Conservation (phyloP, 2,329 filamentous ascomycete genomes). For the Hymenoscyphus fraxineus region DNA sequence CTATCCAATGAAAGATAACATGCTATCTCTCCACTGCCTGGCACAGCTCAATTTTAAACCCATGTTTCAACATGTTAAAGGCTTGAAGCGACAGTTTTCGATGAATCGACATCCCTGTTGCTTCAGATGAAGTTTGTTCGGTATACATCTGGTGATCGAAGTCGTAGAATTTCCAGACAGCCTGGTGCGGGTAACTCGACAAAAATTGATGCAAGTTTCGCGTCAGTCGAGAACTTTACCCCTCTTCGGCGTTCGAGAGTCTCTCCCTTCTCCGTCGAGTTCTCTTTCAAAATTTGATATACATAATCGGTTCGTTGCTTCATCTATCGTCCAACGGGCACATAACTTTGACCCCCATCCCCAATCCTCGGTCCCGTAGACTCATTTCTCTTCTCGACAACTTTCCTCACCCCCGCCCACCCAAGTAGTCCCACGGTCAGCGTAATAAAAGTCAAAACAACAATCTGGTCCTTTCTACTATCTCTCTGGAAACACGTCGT, state of each 20-base stretch:
- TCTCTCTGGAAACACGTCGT: conserved; percentile 65
- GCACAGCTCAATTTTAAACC: too few species aligned
- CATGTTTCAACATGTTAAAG: too few species aligned
- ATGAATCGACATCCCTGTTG: too few species aligned
- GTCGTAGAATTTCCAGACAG: too few species aligned
- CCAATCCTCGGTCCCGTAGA: conserved; percentile 16
- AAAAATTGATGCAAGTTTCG: too few species aligned
- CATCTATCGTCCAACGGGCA: conserved; percentile 22
- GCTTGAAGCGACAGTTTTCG: too few species aligned
- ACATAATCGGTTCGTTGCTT: background rate
- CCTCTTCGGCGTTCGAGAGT: background rate
- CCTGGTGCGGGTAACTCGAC: too few species aligned
- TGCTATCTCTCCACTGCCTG: too few species aligned
- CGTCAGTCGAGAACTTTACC: background rate
- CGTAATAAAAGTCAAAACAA: conserved; percentile 61
- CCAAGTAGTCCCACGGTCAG: conserved; percentile 55
- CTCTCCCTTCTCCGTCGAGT: background rate
- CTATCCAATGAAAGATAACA: too few species aligned
- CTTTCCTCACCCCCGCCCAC: conserved; percentile 53
- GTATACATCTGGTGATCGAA: too few species aligned
- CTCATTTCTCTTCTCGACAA: conserved; percentile 41
- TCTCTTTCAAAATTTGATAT: too few species aligned
- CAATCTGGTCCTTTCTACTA: conserved; percentile 62
- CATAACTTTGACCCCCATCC: conserved; percentile 26
- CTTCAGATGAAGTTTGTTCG: too few species aligned